Evolutionary conservation across 2,329 filamentous ascomycete genomes (phyloP), one percentile per base, ranked within the genome.

Genomic region (Gnomoniopsis sp.): DNA sequence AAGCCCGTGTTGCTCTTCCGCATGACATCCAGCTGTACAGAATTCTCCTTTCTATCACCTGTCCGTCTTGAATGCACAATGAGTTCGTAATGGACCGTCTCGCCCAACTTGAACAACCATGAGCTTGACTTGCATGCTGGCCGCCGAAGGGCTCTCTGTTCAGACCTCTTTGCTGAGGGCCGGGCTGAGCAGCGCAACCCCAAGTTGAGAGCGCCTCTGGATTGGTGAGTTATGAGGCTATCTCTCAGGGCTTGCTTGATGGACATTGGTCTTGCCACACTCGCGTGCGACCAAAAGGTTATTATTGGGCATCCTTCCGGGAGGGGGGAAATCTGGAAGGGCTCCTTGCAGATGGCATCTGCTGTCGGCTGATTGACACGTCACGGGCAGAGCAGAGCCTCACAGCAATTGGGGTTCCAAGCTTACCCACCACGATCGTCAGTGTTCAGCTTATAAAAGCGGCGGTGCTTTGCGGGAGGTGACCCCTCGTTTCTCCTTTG

Each of bases 331-430:
- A 12, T 15, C n/a, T n/a, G 52, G 17, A 49, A 47, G 48, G 55
- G 43, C 44, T 36, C 34, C 49, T 58, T 55, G 59, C 59, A 61
- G 56, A 61, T 55, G 52, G 34, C 51, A 47, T 52, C 49, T 44
- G 33, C 49, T 33, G 52, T 59, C 56, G 48, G 56, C 59, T 58
- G 59, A 61, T 59, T 61, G 59, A 59, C 59, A 61, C 59, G 59
- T 59, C 59, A 61, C 51, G 55, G 56, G 43, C 22, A 49, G 26
- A 36, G 59, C 59, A 61, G 59, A 61, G 59, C 59, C 59, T 48
- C 59, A 59, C 30, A 56, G 53, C 36, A 59, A 59, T 54, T 36
- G 48, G 26, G 41, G 46, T 54, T 34, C 56, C 53, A 43, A 49
- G n/a, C 34, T 17, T 53, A 23, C 38, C 56, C 53, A 44, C 44